Evolutionary conservation across 1,284 basidiomycete species (phyloP).

Genomic region (Fistulinella cinereoalba): DNA sequence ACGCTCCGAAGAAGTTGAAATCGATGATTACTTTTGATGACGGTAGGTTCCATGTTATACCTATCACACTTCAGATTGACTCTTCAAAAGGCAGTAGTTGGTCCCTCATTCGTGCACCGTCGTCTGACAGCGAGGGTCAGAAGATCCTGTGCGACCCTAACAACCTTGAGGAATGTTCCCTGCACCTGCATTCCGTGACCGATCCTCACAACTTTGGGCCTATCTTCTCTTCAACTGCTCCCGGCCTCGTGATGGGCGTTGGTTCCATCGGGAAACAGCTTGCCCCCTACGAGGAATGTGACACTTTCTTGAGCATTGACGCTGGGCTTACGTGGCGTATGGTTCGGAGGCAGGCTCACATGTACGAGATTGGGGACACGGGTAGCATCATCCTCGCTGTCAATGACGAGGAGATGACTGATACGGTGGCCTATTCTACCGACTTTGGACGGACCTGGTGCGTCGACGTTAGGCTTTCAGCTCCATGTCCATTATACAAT

Average conservation of each 20-base stretch:
- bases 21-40: constrained; percentile 91
- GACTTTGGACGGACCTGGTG: constrained; percentile 86
- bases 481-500: constrained; percentile 2
- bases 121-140: constrained; percentile 57
- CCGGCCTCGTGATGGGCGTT: constrained; percentile 93
- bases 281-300: constrained; percentile 81
- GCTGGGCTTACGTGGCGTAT: constrained; percentile 87
- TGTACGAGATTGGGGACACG: constrained; percentile 94
- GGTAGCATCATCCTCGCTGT: constrained; percentile 84
- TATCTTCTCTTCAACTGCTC: constrained; percentile 92
- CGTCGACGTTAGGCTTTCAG: constrained; percentile 28
- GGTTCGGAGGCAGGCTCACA: constrained; percentile 76
- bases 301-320: constrained; percentile 91
- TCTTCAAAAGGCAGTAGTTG: constrained; percentile 62
- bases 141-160: constrained; percentile 59
- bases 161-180: constrained; percentile 64
- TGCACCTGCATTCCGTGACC: constrained; percentile 92
- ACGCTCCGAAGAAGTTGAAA: constrained; percentile 64
- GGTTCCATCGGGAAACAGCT: constrained; percentile 80
- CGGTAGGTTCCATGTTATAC: constrained; percentile 43
- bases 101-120: constrained; percentile 68
- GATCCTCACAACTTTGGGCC: constrained; percentile 89
- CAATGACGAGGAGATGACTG: constrained; percentile 83
- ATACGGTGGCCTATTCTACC: constrained; percentile 77
- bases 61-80: not conserved